phyloP scores from a whole-genome alignment of 1,139 yeast species.

The Pichia sp. region DNA sequence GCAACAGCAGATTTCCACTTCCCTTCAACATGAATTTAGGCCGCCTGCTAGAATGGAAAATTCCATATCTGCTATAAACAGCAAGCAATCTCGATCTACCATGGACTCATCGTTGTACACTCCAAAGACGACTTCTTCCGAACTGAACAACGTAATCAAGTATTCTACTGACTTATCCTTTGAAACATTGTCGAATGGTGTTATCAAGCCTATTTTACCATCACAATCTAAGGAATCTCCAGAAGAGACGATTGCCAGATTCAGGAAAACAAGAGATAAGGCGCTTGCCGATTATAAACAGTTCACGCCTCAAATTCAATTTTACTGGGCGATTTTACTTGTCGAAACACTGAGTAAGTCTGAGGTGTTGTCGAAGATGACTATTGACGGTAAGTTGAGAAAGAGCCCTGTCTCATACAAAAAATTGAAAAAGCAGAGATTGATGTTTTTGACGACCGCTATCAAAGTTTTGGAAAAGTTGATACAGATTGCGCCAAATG shows the following conservation, averaged over 20 bases:
- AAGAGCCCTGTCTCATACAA: constrained; percentile 38
- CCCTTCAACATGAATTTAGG: not conserved
- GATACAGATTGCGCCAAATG: constrained; percentile 40
- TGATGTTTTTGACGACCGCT: constrained; percentile 53
- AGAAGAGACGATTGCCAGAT: constrained; percentile 27
- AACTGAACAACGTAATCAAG: constrained; percentile 14
- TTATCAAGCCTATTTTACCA: constrained; percentile 32
- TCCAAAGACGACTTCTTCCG: not conserved
- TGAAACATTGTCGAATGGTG: constrained; percentile 24
- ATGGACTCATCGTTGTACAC: constrained; percentile 6
- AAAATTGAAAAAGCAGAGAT: constrained; percentile 48
- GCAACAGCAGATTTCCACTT: not conserved
- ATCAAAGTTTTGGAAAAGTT: constrained; percentile 52
- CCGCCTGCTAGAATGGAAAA: constrained; percentile 4
- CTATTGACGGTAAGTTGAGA: constrained; percentile 42
- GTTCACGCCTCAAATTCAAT: constrained; percentile 44
- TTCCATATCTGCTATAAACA: not conserved
- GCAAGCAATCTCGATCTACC: constrained; percentile 1
- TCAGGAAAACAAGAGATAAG: constrained; percentile 29
- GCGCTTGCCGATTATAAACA: constrained; percentile 35
- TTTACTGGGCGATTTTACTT: constrained; percentile 47
- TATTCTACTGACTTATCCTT: constrained; percentile 23
- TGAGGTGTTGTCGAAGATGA: constrained; percentile 39
- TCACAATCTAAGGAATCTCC: constrained; percentile 29
- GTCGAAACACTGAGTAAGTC: constrained; percentile 43